Base-by-base conservation (phyloP, 2,329 filamentous ascomycete species). In the Cladophialophora carrionii region DNA sequence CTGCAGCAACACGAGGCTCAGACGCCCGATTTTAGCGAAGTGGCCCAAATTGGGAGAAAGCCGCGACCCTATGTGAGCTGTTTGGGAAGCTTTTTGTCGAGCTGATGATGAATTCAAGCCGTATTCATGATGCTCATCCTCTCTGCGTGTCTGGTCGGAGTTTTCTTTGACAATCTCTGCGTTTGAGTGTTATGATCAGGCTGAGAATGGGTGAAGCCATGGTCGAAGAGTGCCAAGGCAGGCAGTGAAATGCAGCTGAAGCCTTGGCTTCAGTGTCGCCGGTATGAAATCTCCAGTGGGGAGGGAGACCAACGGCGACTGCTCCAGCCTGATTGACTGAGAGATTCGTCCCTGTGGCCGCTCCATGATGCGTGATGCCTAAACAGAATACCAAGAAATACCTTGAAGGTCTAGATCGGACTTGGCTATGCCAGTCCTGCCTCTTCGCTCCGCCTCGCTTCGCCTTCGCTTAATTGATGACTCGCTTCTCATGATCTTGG, bases 171-270 rank as follows among this genome's bases (percentile, higher is more conserved):
- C 14, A 43, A n/a, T 17, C 37, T 29, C 17, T 43, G 37, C 6
- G 37, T 43, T 2, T n/a, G 7, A 51, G 48, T 14, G 8, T 12
- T 4, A 24, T 7, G 24, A 9, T 22, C 9, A 51, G 48, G 48
- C 48, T 29, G 22, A 4, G 24, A 8, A 51, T 51, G 10, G 48
- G 24, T 17, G 48, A 51, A 51, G 48, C 48, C 22, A 26, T 20
- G 22, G 48, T 29, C 26, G 12, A 22, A 24, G 48, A 26, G 48
- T 26, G 48, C 48, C 48, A 51, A 51, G 48, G 8, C 5, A 51
- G 48, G 48, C 48, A 51, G 48, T 51, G 48, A n/a, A 51, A 4
- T 24, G 48, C 48, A 51, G 48, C 48, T 51, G 48, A 51, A 29
- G 24, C 5, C 37, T 43, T 26, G 20, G 26, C 26, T 3, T 29